Percentiles rank a stretch among this genome's conserved stretches.
Evolutionary conservation across 495 filamentous ascomycete species (phyloP).

Genomic region (Penicillium bialowiezense): DNA sequence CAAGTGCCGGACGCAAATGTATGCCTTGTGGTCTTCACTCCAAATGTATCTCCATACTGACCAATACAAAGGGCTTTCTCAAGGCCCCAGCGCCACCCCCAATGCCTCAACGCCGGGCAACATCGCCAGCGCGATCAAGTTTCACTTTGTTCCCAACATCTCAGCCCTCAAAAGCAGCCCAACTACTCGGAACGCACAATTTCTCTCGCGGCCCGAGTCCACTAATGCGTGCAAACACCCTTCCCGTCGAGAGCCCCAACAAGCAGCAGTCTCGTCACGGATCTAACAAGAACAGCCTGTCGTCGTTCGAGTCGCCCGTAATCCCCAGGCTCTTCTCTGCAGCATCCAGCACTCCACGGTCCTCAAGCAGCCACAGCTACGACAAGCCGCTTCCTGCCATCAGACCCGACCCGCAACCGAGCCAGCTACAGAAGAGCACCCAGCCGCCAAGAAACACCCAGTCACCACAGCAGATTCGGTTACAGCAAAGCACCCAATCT

Average conservation of each 20-base stretch:
- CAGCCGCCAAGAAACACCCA: constrained; percentile 1
- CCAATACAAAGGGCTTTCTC: constrained; percentile 16
- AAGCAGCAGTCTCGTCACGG: constrained; percentile 9
- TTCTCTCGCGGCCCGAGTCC: constrained; percentile 40
- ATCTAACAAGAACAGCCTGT: constrained; percentile 9
- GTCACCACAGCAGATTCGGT: background rate
- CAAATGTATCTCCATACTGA: background rate
- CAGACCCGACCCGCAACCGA: constrained; percentile 9
- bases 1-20: constrained; percentile 45
- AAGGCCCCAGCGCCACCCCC: constrained; percentile 15
- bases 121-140: constrained; percentile 56
- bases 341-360: constrained; percentile 14
- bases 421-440: background rate
- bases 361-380: constrained; percentile 9
- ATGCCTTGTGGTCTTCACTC: background rate
- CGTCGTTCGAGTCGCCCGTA: constrained; percentile 12
- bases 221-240: constrained; percentile 58
- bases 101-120: constrained; percentile 46
- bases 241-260: constrained; percentile 40
- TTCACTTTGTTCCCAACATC: constrained; percentile 64
- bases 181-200: constrained; percentile 32
- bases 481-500: background rate
- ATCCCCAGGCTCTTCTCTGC: constrained; percentile 12
- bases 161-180: constrained; percentile 38
- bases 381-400: constrained; percentile 26